Conservation (phyloP, 306 rosid species). For the Dicorynia guianensis region DNA sequence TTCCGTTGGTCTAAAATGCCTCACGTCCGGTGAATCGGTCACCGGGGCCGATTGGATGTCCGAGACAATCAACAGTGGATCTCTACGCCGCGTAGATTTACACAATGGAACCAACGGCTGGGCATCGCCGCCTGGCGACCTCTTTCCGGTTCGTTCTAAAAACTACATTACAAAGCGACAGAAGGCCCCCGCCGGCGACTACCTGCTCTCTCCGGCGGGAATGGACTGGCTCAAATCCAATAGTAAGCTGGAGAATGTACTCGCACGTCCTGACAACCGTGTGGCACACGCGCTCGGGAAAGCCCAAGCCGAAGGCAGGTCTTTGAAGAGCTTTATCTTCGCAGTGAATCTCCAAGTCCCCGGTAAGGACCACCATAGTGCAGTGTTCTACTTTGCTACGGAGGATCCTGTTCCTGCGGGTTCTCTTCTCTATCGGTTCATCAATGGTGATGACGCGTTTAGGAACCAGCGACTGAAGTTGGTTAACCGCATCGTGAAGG, state of each 20-base stretch:
- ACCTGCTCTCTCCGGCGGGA: slow-evolving; percentile 74
- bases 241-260: slow-evolving; percentile 73
- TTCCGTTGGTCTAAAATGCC: slow-evolving; percentile 11
- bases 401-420: slow-evolving; percentile 68
- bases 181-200: slow-evolving; percentile 76
- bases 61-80: slow-evolving; percentile 67
- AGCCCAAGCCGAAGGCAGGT: slow-evolving; percentile 59
- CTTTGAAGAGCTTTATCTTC: slow-evolving; percentile 72
- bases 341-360: slow-evolving; percentile 91
- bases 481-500: slow-evolving; percentile 89
- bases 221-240: slow-evolving; percentile 85
- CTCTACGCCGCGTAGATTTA: slow-evolving; percentile 76
- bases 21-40: slow-evolving; percentile 42
- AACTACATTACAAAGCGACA: slow-evolving; percentile 61
- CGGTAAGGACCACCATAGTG: slow-evolving; percentile 83
- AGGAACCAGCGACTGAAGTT: slow-evolving; percentile 85
- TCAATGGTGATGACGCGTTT: slow-evolving; percentile 79
- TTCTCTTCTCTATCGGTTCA: slow-evolving; percentile 71
- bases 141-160: slow-evolving; percentile 70
- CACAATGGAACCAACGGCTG: slow-evolving; percentile 79
- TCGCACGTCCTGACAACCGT: slow-evolving; percentile 78
- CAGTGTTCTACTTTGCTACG: slow-evolving; percentile 84
- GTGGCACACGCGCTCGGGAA: slow-evolving; percentile 59
- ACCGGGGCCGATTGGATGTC: slow-evolving; percentile 58
- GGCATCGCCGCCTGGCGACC: slow-evolving; percentile 88